Evolutionary conservation across 345 rosid genomes (phyloP).

Genomic region (Brassica nigra): DNA sequence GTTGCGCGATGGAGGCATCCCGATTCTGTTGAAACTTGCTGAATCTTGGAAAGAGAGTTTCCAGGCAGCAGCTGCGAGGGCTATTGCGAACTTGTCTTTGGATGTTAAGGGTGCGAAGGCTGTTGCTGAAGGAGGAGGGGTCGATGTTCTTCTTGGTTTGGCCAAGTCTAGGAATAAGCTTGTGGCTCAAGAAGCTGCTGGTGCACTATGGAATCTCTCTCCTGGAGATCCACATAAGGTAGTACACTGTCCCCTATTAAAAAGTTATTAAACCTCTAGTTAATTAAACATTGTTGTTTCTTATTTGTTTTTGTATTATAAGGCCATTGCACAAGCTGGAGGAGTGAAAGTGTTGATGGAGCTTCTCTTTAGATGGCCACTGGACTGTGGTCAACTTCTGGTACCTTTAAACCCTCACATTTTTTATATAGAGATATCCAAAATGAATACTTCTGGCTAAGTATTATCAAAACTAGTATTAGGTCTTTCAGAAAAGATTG

Average conservation of each 20-base stretch:
- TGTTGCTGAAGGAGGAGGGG: slow-evolving; percentile 81
- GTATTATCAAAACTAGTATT: background rate
- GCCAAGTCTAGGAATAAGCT: slow-evolving; percentile 75
- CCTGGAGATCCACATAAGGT: slow-evolving; percentile 85
- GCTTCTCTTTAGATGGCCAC: slow-evolving; percentile 75
- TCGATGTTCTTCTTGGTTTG: slow-evolving; percentile 58
- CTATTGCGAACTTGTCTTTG: slow-evolving; percentile 76
- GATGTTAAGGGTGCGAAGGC: slow-evolving; percentile 72
- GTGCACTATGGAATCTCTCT: slow-evolving; percentile 64
- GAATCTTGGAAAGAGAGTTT: slow-evolving; percentile 56
- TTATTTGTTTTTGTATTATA: slow-evolving; percentile 25
- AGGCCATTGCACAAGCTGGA: no score
- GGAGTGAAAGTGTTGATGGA: slow-evolving; percentile 42
- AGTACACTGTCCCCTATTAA: background rate
- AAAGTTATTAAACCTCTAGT: background rate
- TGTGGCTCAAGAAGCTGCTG: slow-evolving; percentile 55
- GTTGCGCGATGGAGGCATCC: slow-evolving; percentile 74
- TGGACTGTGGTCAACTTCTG: slow-evolving; percentile 69
- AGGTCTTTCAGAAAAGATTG: background rate
- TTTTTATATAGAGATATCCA: slow-evolving; percentile 4
- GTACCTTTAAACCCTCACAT: slow-evolving; percentile 40
- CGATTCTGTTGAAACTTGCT: slow-evolving; percentile 47
- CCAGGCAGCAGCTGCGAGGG: slow-evolving; percentile 85
- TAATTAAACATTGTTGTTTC: background rate
- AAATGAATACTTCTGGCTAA: background rate